Evolutionary conservation across 2,329 filamentous ascomycete genomes (phyloP).

Genomic region (Arthrobotrys iridis): DNA sequence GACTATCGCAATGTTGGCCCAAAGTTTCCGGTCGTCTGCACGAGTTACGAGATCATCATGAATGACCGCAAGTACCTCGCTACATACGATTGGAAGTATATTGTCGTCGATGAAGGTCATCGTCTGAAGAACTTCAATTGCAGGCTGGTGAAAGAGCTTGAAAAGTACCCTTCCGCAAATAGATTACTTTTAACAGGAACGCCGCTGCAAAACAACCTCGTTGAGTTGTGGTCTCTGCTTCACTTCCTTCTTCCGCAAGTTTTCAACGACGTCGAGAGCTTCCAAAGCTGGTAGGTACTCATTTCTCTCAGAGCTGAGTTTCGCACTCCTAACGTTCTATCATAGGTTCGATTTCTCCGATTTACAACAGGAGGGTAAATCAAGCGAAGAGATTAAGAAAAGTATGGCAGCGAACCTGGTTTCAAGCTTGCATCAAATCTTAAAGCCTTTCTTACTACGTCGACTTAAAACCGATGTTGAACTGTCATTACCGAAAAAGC

Average conservation of each 20-base stretch:
- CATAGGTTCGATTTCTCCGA: constrained; percentile 82
- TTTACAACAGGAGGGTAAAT: constrained; percentile 81
- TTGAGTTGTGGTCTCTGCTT: constrained; percentile 91
- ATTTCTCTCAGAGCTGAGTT: not conserved
- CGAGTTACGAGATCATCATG: constrained; percentile 95
- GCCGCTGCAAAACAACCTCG: constrained; percentile 90
- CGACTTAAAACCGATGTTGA: constrained; percentile 94
- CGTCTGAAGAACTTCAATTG: constrained; percentile 97
- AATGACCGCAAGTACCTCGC: constrained; percentile 83
- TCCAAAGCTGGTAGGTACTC: constrained; percentile 79
- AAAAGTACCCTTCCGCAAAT: constrained; percentile 89
- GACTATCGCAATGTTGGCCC: constrained; percentile 74
- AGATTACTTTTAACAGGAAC: constrained; percentile 93
- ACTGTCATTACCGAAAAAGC: constrained; percentile 88
- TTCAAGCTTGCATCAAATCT: constrained; percentile 87
- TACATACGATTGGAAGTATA: constrained; percentile 93
- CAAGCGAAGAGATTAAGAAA: constrained; percentile 81
- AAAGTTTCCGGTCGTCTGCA: constrained; percentile 90
- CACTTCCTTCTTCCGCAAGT: constrained; percentile 93
- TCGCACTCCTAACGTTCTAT: not conserved
- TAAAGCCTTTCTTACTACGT: constrained; percentile 89
- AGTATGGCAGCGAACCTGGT: constrained; percentile 80
- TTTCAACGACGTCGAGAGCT: constrained; percentile 91
- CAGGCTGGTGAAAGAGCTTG: constrained; percentile 85
- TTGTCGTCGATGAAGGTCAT: constrained; percentile 97